Evolutionary conservation across 2,329 filamentous ascomycete species (phyloP), one percentile per base, ranked within the genome.

Genomic region (Didymosphaeria variabile): DNA sequence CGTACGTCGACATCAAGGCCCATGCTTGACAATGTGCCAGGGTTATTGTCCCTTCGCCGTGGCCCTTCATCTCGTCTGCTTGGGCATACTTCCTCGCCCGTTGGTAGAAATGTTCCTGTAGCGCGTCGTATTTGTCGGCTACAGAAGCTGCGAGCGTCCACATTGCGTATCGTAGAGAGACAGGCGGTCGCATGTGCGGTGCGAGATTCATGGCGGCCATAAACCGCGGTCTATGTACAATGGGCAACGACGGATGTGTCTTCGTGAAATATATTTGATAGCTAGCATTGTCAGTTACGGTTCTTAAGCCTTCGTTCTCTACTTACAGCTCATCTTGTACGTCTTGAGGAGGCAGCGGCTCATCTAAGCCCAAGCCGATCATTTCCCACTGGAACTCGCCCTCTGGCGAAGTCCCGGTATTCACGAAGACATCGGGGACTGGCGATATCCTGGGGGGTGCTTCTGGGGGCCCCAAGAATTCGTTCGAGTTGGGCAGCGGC

Each of bases 141-240:
- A 94, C 86, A 5, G 92, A 90, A 64, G 93, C 94, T n/a, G 94
- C 93, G 71, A 93, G 82, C n/a, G 90, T 92, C 94, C 94, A 98
- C 84, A 98, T 96, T 58, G 92, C 93, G 79, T 99, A 99, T 68
- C 95, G 89, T 53, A 99, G 81, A 66, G 91, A 93, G 32, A 97
- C 88, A 0, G 94, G 93, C 1, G 95, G 94, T 29, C 94, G 88
- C 81, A 93, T 90, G 64, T 89, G 89, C 19, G 93, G 93, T n/a
- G 92, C 88, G 79, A 97, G 84, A 72, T 94, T 93, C 89, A 97
- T 92, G 34, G 92, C 92, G 21, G 93, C 91, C 60, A 95, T 83
- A 76, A 95, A 98, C 55, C 94, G 88, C 62, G 90, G 92, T 70
- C 90, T 91, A 77, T 99, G 94, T 59, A 98, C 91, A 85, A 98